These are phyloP conservation scores for Lavandula angustifolia DNA, from an alignment of 257 asterid species.

Conservation along the genomic window DNA sequence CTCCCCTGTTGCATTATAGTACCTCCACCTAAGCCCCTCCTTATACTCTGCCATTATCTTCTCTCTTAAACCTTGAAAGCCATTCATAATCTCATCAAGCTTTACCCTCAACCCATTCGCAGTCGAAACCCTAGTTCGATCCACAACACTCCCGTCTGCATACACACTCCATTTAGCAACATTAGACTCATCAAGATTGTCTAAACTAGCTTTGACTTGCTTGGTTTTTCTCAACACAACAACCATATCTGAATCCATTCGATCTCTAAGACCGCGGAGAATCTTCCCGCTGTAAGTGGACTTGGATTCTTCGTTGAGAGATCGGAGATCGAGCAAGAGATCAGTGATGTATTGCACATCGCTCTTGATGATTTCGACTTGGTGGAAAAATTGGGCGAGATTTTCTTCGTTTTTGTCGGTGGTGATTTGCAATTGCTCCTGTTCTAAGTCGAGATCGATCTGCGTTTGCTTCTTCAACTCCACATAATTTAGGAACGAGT, in stretches of 20 bases:
- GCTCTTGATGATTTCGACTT: constrained; percentile 53
- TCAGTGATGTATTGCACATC: constrained; percentile 59
- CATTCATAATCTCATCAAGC: constrained; percentile 70
- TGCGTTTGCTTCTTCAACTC: constrained; percentile 76
- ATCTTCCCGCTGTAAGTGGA: constrained; percentile 67
- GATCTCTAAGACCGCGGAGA: constrained; percentile 71
- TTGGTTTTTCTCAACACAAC: constrained; percentile 69
- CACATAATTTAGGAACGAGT: constrained; percentile 68
- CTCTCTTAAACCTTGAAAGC: constrained; percentile 64
- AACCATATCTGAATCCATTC: constrained; percentile 81
- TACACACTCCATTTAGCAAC: constrained; percentile 41
- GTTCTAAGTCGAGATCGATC: constrained; percentile 44
- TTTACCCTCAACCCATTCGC: constrained; percentile 62
- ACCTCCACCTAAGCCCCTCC: constrained; percentile 66
- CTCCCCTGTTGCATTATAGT: constrained; percentile 64
- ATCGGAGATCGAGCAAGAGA: constrained; percentile 71
- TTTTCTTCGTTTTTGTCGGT: constrained; percentile 41
- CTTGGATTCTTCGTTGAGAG: constrained; percentile 58
- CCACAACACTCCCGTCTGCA: constrained; percentile 64
- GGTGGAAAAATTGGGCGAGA: constrained; percentile 60
- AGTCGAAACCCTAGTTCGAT: constrained; percentile 65
- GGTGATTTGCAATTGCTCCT: constrained; percentile 60
- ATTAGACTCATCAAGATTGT: constrained; percentile 62
- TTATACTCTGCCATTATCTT: constrained; percentile 63
- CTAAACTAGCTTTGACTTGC: constrained; percentile 55